Evolutionary conservation across 768 basidiomycete species (phyloP), one percentile per base, ranked within the genome.

Genomic region (Megacollybia marginata): DNA sequence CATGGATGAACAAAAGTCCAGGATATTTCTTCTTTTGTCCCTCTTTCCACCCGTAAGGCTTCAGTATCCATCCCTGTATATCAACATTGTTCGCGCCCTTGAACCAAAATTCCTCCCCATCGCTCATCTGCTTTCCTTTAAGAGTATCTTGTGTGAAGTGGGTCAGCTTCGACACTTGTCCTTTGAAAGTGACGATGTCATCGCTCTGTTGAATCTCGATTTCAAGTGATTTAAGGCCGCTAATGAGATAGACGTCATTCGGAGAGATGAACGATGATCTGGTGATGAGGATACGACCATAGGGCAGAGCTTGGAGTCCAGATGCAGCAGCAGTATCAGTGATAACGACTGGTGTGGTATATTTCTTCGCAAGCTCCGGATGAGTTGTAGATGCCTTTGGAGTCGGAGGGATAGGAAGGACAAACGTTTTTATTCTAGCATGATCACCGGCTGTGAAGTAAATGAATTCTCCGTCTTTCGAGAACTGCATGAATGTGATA

Each of bases 71-170:
- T 5, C 91, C 92, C 42, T 96, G 93, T 13, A 97, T 82, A 31
- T 78, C 59, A 62, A 76, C 78, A 9, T 80, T 78, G 55, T 84
- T 67, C 3, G 88, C 89, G 9, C 95, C 95, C 52, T 80, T 77
- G 70, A 96, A 97, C 82, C 85, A 92, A 60, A 97, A 89, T 50
- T 89, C 82, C 57, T 94, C 85, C 12, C 85, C 88, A 8, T 64
- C 59, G 49, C 70, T 68, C 35, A 95, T 70, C 19, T 66, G 50
- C 64, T 86, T 90, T 8, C 68, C 75, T 46, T 74, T 65, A 46
- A 92, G 64, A 6, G 72, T 73, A 9, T 71, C 62, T 38, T 69
- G 71, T 0, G 85, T 76, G 62, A 95, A 83, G 35, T 65, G 58
- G 2, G 94, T 91, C 36, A 94, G 59, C 54, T 79, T 80, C 15